A percentile compares a stretch with the other conserved stretches of the same genome.
These are phyloP conservation scores for Pulveroboletus sp. DNA, from an alignment of 768 basidiomycete species.

Conservation along the genomic window DNA sequence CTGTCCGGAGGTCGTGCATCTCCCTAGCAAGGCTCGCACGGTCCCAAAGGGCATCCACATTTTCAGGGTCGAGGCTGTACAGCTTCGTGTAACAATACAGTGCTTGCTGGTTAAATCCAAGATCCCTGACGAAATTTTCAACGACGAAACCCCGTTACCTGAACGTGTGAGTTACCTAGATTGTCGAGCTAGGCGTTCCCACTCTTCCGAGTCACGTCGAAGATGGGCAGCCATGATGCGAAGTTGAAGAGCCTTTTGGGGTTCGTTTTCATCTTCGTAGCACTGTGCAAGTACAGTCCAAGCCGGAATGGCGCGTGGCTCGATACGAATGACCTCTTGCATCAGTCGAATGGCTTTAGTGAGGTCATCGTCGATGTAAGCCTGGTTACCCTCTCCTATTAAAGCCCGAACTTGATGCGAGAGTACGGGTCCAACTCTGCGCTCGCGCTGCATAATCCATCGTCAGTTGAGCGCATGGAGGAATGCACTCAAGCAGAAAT, in stretches of 20 bases:
- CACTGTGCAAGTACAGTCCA: slow-evolving; percentile 59
- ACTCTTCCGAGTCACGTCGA: slow-evolving; percentile 72
- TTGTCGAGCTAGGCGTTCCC: slow-evolving; percentile 74
- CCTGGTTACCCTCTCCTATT: slow-evolving; percentile 83
- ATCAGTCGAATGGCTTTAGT: slow-evolving; percentile 69
- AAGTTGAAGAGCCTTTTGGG: slow-evolving; percentile 11
- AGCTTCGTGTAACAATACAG: not conserved
- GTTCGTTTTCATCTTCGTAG: slow-evolving; percentile 7
- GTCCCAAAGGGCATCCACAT: not conserved
- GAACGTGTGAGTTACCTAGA: slow-evolving; percentile 51
- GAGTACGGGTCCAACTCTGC: slow-evolving; percentile 3
- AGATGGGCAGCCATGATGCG: slow-evolving; percentile 56
- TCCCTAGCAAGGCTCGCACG: not conserved
- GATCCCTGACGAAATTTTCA: slow-evolving; percentile 39
- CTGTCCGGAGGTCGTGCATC: not conserved
- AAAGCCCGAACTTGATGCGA: slow-evolving; percentile 6
- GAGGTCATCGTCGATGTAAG: slow-evolving; percentile 69
- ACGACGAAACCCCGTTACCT: slow-evolving; percentile 49
- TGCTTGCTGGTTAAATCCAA: not conserved
- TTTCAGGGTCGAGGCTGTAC: not conserved
- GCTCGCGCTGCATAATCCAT: not conserved
- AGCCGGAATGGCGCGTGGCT: slow-evolving; percentile 74
- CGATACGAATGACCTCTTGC: slow-evolving; percentile 90
- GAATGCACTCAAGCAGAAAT: not conserved
- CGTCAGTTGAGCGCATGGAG: too few species aligned